Base-by-base conservation (phyloP, 208 protist species). In the Crithidia bombi region DNA sequence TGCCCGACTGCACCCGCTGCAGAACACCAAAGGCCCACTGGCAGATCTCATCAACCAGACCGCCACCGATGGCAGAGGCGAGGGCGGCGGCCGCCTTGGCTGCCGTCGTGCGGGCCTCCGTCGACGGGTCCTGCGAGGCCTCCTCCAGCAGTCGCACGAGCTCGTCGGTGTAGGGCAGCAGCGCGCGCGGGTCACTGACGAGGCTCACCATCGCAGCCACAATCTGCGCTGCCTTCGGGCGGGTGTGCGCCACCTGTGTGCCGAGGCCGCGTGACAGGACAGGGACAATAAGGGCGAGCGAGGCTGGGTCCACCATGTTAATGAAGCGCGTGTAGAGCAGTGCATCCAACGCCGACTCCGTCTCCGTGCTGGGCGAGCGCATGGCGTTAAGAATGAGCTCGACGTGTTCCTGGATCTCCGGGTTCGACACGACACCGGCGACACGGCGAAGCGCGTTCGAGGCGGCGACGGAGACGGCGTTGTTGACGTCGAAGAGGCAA, bases 301-400 rank as follows among this genome's bases (percentile, higher is more conserved):
- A 97, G 51, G 96, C 91, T 35, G 91, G 83, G 70, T 98, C 94
- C 32, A 98, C 81, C 43, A 90, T 82, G 69, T 97, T 96, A 38
- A 90, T 78, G 78, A 98, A 98, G 41, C 93, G 89, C 23, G 94
- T 98, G 82, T 96, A 97, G 63, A 98, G 87, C 57, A 98, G 85
- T 36, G 93, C 89, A 50, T 98, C 93, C 15, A 98, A 87, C 14
- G 94, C 94, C 49, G 78, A 73, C 62, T 97, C 90, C 32, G 91
- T 97, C 41, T 98, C 87, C 14, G 85, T 90, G 71, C 85, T 94
- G 7, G 96, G 96, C 25, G 84, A 90, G 30, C 91, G 83, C 76
- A 98, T 82, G 28, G 96, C 96, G 46, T 80, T 71, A 11, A 98
- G 80, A 58, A 98, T 93, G 1, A 93, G 62, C 58, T 96, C 86